These are phyloP conservation scores for Aspergillus wentii DNA, from an alignment of 495 filamentous ascomycete genomes.

Conservation along the genomic window DNA sequence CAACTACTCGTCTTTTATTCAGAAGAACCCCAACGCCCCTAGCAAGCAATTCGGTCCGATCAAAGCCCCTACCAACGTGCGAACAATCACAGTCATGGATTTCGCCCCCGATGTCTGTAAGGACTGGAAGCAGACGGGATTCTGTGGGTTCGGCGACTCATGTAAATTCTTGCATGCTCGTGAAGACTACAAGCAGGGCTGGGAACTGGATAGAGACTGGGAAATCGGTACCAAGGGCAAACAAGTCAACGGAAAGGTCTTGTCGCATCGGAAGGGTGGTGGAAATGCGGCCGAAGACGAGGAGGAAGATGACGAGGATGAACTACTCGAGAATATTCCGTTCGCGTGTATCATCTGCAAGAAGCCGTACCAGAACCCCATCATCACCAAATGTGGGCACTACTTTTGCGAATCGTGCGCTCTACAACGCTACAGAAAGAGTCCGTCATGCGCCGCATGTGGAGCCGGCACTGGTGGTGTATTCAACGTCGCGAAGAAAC, in stretches of 20 bases:
- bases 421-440: slow-evolving; percentile 73
- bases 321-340: slow-evolving; percentile 78
- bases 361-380: slow-evolving; percentile 71
- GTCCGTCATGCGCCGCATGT: slow-evolving; percentile 81
- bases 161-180: slow-evolving; percentile 87
- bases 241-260: slow-evolving; percentile 54
- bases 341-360: slow-evolving; percentile 95
- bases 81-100: slow-evolving; percentile 85
- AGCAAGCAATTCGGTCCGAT: slow-evolving; percentile 71
- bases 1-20: slow-evolving; percentile 68
- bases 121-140: slow-evolving; percentile 85
- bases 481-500: slow-evolving; percentile 81
- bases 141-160: slow-evolving; percentile 57
- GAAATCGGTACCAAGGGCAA: slow-evolving; percentile 77
- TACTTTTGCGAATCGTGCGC: slow-evolving; percentile 95
- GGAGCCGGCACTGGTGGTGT: slow-evolving; percentile 79
- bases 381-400: slow-evolving; percentile 87
- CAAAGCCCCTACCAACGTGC: slow-evolving; percentile 84
- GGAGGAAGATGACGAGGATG: slow-evolving; percentile 66
- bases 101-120: slow-evolving; percentile 95
- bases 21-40: slow-evolving; percentile 78
- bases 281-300: slow-evolving; percentile 37
- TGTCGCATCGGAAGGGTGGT: slow-evolving; percentile 50
- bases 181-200: slow-evolving; percentile 87
- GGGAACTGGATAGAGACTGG: slow-evolving; percentile 95